Evolutionary conservation across 768 basidiomycete genomes (phyloP).

Genomic region (Hydnomerulius pinastri): DNA sequence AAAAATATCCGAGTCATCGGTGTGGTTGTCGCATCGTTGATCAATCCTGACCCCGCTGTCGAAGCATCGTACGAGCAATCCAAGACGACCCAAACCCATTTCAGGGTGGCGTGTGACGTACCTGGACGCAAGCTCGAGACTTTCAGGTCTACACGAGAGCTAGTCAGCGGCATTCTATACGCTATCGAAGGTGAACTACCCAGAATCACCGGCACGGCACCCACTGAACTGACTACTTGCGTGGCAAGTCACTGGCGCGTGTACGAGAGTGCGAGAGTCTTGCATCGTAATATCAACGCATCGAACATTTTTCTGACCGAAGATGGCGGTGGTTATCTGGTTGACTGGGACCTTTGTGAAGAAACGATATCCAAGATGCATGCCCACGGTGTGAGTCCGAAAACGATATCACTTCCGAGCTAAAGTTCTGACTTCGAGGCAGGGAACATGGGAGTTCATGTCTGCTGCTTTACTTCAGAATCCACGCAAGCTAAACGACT

Average conservation of each 20-base stretch:
- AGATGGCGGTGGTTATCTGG: slow-evolving; percentile 15
- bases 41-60: too few relatives aligned
- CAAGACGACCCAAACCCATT: background rate
- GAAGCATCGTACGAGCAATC: too few relatives aligned
- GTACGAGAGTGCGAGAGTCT: slow-evolving; percentile 6
- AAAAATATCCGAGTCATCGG: too few relatives aligned
- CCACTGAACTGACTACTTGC: background rate
- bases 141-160: background rate
- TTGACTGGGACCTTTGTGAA: slow-evolving; percentile 23
- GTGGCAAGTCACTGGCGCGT: slow-evolving; percentile 21
- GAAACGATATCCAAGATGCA: too few relatives aligned
- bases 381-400: too few relatives aligned
- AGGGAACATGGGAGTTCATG: slow-evolving; percentile 12
- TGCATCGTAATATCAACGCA: slow-evolving; percentile 29
- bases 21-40: too few relatives aligned
- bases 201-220: background rate
- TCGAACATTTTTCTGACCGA: slow-evolving; percentile 22
- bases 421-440: too few relatives aligned
- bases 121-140: background rate
- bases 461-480: slow-evolving; percentile 16
- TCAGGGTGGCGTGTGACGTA: background rate
- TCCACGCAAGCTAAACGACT: slow-evolving; percentile 16
- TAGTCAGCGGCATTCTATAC: background rate
- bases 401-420: too few relatives aligned
- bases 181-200: background rate